Conservation (phyloP, 352 stramenopile species). For the Hyaloperonospora brassicae region DNA sequence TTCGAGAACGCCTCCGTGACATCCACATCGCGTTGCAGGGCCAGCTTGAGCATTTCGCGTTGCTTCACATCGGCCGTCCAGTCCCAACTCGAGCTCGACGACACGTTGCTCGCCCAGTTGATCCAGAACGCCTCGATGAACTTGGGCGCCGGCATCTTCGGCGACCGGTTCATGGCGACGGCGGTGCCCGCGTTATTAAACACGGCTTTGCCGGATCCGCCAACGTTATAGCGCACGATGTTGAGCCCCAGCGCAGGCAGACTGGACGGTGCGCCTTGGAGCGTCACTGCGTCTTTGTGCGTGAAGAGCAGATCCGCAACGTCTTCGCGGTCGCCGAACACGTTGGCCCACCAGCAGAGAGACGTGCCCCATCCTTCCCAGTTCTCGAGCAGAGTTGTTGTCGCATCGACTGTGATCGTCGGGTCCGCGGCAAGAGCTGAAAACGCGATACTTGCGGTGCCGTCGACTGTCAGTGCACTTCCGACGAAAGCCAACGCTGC, state of each 20-base stretch:
- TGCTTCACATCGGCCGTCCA: constrained; percentile 39
- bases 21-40: constrained; percentile 32
- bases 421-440: too few relatives aligned
- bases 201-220: constrained; percentile 34
- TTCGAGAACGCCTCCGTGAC: constrained; percentile 50
- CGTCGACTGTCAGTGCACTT: too few relatives aligned
- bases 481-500: too few relatives aligned
- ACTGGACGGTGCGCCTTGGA: constrained; percentile 15
- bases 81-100: constrained; percentile 38
- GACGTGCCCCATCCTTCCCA: constrained; percentile 62
- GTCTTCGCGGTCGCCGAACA: constrained; percentile 45
- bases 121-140: constrained; percentile 50
- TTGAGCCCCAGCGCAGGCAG: constrained; percentile 44
- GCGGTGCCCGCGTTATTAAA: constrained; percentile 33
- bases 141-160: constrained; percentile 46
- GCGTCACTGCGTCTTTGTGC: constrained; percentile 26
- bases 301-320: constrained; percentile 52
- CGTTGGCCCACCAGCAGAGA: constrained; percentile 58
- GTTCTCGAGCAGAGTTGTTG: constrained; percentile 11
- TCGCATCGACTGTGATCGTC: constrained; percentile 14
- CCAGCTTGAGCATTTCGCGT: constrained; percentile 34
- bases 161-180: constrained; percentile 36
- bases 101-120: constrained; percentile 39
- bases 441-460: too few relatives aligned
- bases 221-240: constrained; percentile 60